Base-by-base conservation (phyloP, 306 rosid genomes). In the Begonia masoniana region DNA sequence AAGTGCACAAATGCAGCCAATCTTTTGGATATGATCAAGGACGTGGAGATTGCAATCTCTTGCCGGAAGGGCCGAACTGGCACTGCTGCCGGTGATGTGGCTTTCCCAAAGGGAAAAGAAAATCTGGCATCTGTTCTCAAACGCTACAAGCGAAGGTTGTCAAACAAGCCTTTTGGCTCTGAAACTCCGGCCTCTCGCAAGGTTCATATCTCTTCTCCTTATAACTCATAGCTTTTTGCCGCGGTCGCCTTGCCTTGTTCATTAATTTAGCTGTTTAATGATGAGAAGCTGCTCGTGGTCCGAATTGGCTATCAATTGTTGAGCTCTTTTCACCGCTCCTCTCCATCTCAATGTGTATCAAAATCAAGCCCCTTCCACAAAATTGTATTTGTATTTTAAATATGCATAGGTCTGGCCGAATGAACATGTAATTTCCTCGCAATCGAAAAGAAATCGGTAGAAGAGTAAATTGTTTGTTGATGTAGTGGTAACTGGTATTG, bases 31-130 rank as follows among this genome's bases (percentile, higher is more conserved):
- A 68, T 72, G 54, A 71, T 87, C 68, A 92, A 83, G 75, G 96
- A 86, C 46, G 99, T 92, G 64, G 96, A 92, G 68, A 66, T 52
- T 5, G 88, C 96, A 1, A 79, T 92, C 58, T 79, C 88, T 50
- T 68, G 63, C 71, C 57, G 99, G 24, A 87, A 76, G 77, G 99
- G 99, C 47, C 85, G 95, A n/a, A 75, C 83, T 0, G 96, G 99
- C 49, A 92, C 99, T 13, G 93, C 87, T 14, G 99, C 96, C 0
- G 99, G 99, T 10, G 96, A 86, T 13, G 96, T 91, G 41, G 99
- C 99, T 43, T 86, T 87, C 73, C 99, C 99, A 0, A 79, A n/a
- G 72, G 99, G 96, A 50, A 92, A 83, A 68, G 87, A 81, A 55
- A 92, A 86, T 68, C 64, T 92, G 63, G 83, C 89, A 0, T 83